Conservation (phyloP, 306 rosid species). For the Vigna unguiculata region DNA sequence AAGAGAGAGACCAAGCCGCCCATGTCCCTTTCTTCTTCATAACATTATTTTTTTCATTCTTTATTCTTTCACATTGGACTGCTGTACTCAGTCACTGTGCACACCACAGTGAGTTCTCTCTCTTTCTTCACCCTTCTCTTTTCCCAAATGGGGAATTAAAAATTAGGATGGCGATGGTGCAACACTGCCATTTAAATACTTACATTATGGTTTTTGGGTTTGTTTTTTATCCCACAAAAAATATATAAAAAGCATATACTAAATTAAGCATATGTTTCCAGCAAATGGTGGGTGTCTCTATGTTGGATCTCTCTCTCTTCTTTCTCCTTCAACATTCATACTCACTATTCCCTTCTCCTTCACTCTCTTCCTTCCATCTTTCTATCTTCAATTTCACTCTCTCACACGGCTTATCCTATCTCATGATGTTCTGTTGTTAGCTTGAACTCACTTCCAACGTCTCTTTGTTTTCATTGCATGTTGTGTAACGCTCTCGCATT, state of each 20-base stretch:
- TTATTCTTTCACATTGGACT: slow-evolving; percentile 40
- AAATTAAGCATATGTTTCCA: slow-evolving; percentile 50
- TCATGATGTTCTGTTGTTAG: slow-evolving; percentile 18
- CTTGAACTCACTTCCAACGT: slow-evolving; percentile 34
- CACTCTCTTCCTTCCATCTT: background rate
- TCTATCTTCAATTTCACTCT: slow-evolving; percentile 14
- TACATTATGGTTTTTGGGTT: slow-evolving; percentile 3
- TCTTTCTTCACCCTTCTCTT: slow-evolving; percentile 28
- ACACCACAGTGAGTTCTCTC: slow-evolving; percentile 28
- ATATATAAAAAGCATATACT: slow-evolving; percentile 21
- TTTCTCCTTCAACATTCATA: slow-evolving; percentile 36
- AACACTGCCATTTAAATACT: slow-evolving; percentile 36
- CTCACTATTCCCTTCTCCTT: slow-evolving; percentile 22
- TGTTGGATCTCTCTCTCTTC: slow-evolving; percentile 44
- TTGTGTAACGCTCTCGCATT: slow-evolving; percentile 40
- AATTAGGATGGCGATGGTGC: slow-evolving; percentile 38
- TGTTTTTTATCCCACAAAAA: background rate
- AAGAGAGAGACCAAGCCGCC: slow-evolving; percentile 2
- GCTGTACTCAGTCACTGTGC: slow-evolving; percentile 46
- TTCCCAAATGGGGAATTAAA: slow-evolving; percentile 38
- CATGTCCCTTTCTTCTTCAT: slow-evolving; percentile 12
- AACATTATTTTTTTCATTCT: slow-evolving; percentile 12
- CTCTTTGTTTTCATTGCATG: slow-evolving; percentile 46
- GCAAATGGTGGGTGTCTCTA: slow-evolving; percentile 55
- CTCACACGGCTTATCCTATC: slow-evolving; percentile 5